Evolutionary conservation across 495 filamentous ascomycete species (phyloP).

Genomic region (Lophiotrema nucula): DNA sequence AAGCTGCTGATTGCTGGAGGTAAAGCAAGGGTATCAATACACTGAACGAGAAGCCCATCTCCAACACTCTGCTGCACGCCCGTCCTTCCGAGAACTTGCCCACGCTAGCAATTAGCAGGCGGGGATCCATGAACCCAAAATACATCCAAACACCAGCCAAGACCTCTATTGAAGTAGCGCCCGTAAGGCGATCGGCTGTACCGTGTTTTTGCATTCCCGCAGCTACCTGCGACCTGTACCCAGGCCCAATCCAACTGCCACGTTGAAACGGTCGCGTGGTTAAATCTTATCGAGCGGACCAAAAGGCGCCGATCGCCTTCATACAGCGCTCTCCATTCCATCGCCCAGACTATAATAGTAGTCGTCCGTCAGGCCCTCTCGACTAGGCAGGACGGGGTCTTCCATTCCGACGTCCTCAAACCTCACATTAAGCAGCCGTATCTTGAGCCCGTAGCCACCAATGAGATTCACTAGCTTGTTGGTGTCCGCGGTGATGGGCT

Average conservation of each 20-base stretch:
- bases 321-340: constrained; percentile 33
- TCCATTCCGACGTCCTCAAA: constrained; percentile 62
- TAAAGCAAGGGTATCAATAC: constrained; percentile 14
- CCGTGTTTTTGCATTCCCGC: background rate
- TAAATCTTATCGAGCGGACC: no score
- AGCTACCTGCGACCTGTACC: background rate
- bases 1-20: background rate
- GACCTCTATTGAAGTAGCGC: background rate
- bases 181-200: no score
- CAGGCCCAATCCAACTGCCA: background rate
- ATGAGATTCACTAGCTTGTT: constrained; percentile 82
- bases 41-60: no score
- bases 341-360: constrained; percentile 64
- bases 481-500: constrained; percentile 95
- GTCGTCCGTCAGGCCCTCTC: constrained; percentile 65
- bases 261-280: background rate
- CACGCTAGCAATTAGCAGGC: no score
- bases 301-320: no score
- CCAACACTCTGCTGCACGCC: no score
- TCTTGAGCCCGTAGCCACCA: constrained; percentile 86
- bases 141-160: no score
- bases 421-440: constrained; percentile 86
- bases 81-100: no score
- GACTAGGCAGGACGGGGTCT: constrained; percentile 50
- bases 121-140: no score